Conservation (phyloP, 2,329 filamentous ascomycete genomes). For the Fusarium denticulatum region DNA sequence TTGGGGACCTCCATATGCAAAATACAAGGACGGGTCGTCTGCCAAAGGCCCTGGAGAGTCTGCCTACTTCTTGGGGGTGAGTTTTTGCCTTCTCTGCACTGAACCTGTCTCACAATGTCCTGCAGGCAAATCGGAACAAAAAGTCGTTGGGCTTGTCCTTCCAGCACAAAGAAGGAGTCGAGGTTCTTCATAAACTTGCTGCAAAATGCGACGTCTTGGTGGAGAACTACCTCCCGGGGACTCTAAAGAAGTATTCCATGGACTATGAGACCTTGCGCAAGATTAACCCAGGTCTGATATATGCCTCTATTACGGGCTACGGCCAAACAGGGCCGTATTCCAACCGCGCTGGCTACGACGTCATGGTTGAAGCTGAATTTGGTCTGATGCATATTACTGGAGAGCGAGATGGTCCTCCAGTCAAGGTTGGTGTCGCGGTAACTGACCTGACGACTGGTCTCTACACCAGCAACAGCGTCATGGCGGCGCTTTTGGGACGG, state of each 20-base stretch:
- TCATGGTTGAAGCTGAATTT: slow-evolving; percentile 99
- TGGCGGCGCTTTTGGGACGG: slow-evolving; percentile 87
- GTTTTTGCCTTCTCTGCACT: slow-evolving; percentile 13
- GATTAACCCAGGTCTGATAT: slow-evolving; percentile 88
- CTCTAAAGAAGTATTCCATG: slow-evolving; percentile 88
- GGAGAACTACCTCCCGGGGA: slow-evolving; percentile 94
- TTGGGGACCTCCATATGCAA: slow-evolving; percentile 95
- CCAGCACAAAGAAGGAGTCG: slow-evolving; percentile 82
- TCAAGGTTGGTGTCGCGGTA: slow-evolving; percentile 97
- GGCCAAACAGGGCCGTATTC: slow-evolving; percentile 94
- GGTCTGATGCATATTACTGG: slow-evolving; percentile 99
- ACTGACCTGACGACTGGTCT: slow-evolving; percentile 95
- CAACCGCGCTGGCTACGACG: slow-evolving; percentile 91
- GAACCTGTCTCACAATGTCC: slow-evolving; percentile 22
- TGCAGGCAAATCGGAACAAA: slow-evolving; percentile 93
- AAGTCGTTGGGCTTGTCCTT: slow-evolving; percentile 94
- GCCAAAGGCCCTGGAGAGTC: slow-evolving; percentile 83
- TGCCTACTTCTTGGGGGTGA: slow-evolving; percentile 92
- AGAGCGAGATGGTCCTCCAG: slow-evolving; percentile 84
- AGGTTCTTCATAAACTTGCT: slow-evolving; percentile 86
- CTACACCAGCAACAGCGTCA: slow-evolving; percentile 94
- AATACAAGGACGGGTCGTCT: slow-evolving; percentile 70
- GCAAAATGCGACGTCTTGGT: slow-evolving; percentile 91
- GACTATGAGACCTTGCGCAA: slow-evolving; percentile 83
- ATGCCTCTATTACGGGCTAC: slow-evolving; percentile 96